Conservation (phyloP, 768 basidiomycete genomes). For the Naganishia randhawae region DNA sequence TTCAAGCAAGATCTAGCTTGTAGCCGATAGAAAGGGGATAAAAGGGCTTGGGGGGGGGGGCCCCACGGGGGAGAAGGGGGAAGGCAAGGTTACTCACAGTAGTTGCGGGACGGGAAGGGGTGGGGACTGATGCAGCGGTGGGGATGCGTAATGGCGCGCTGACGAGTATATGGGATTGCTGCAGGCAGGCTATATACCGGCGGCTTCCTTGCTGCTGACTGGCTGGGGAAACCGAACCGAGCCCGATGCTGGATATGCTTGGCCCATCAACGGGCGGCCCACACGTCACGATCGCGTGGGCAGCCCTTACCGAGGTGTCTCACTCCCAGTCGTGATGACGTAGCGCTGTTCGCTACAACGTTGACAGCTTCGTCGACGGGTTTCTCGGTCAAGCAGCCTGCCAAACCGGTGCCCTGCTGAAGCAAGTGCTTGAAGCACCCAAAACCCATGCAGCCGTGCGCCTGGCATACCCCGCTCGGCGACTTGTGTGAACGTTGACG, state of each 20-base stretch:
- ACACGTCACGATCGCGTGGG: not conserved
- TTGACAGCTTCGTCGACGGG: too few relatives aligned
- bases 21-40: not conserved
- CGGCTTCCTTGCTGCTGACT: not conserved
- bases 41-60: not conserved
- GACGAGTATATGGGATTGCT: too few relatives aligned
- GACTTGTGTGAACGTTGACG: too few relatives aligned
- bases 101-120: not conserved
- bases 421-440: too few relatives aligned
- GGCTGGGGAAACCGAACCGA: not conserved
- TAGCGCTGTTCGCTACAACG: not conserved
- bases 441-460: too few relatives aligned
- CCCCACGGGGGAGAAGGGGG: not conserved
- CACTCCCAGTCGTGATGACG: not conserved
- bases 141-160: not conserved
- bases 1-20: conserved; percentile 2
- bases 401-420: too few relatives aligned
- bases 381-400: too few relatives aligned
- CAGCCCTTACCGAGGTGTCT: not conserved
- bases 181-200: not conserved
- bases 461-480: too few relatives aligned
- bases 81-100: not conserved
- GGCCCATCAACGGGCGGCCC: too few relatives aligned
- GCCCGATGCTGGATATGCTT: too few relatives aligned
- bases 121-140: not conserved